phyloP scores from a whole-genome alignment of 1,284 basidiomycete genomes.

The Moniliophthora roreri region DNA sequence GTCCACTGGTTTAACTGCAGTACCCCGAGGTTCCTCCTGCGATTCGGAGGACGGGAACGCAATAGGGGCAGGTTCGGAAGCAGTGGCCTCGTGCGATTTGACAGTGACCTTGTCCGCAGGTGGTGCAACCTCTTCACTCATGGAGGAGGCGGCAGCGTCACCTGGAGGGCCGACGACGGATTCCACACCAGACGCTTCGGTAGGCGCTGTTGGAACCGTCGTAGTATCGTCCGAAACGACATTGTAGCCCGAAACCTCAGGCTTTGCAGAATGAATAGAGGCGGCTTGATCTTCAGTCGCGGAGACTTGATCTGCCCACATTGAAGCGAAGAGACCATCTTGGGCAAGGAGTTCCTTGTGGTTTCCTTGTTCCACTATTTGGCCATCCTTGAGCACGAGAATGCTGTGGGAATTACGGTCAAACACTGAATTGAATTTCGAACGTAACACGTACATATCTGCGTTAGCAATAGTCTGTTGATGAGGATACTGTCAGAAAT shows the following conservation, averaged over 20 bases:
- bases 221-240: conserved; percentile 22
- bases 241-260: conserved; percentile 41
- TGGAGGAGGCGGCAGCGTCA: background rate
- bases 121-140: conserved; percentile 7
- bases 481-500: conserved; percentile 19
- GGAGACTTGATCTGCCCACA: conserved; percentile 81
- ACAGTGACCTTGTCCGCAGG: conserved; percentile 12
- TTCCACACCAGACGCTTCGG: conserved; percentile 2
- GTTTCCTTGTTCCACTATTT: conserved; percentile 76
- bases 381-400: conserved; percentile 78
- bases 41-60: conserved; percentile 42
- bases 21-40: background rate
- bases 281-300: conserved; percentile 47
- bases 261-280: conserved; percentile 35
- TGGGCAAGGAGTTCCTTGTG: conserved; percentile 71
- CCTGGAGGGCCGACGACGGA: background rate
- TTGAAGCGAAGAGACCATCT: conserved; percentile 72
- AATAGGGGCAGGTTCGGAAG: conserved; percentile 26
- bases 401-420: conserved; percentile 51
- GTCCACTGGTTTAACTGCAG: background rate
- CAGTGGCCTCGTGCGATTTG: background rate
- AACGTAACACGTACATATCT: conserved; percentile 58
- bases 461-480: conserved; percentile 72
- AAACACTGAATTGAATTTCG: too few relatives aligned
- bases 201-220: background rate